These are phyloP conservation scores for Phialemoniopsis sp. DNA, from an alignment of 2,329 filamentous ascomycete genomes.

Conservation along the genomic window DNA sequence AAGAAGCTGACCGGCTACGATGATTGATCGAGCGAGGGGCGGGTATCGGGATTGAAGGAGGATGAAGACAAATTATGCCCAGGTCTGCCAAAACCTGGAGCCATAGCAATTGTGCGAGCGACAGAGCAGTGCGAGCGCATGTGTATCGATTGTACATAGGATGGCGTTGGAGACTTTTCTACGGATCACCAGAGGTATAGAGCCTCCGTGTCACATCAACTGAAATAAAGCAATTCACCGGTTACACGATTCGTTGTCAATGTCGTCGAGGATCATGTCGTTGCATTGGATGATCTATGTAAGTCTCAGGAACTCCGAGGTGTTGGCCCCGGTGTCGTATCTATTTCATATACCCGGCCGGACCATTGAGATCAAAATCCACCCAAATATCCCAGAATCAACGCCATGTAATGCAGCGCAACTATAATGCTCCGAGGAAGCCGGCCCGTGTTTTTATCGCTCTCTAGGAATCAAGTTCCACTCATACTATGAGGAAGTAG, in stretches of 20 bases:
- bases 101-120: no score
- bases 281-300: no score
- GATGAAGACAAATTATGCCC: background rate
- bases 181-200: no score
- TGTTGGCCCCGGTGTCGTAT: no score
- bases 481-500: slow-evolving; percentile 45
- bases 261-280: no score
- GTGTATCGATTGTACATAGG: slow-evolving; percentile 15
- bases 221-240: slow-evolving; percentile 1
- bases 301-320: no score
- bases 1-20: slow-evolving; percentile 59
- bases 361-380: no score
- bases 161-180: slow-evolving; percentile 9
- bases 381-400: no score
- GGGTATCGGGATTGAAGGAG: background rate
- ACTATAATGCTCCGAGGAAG: background rate
- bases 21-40: slow-evolving; percentile 26
- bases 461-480: slow-evolving; percentile 59
- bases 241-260: background rate
- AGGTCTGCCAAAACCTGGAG: no score
- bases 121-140: no score
- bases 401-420: no score
- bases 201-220: background rate
- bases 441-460: slow-evolving; percentile 36
- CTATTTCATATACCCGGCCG: no score